Evolutionary conservation across 1,284 basidiomycete genomes (phyloP), one percentile per base, ranked within the genome.

Genomic region (Ustilago shanxiensis): DNA sequence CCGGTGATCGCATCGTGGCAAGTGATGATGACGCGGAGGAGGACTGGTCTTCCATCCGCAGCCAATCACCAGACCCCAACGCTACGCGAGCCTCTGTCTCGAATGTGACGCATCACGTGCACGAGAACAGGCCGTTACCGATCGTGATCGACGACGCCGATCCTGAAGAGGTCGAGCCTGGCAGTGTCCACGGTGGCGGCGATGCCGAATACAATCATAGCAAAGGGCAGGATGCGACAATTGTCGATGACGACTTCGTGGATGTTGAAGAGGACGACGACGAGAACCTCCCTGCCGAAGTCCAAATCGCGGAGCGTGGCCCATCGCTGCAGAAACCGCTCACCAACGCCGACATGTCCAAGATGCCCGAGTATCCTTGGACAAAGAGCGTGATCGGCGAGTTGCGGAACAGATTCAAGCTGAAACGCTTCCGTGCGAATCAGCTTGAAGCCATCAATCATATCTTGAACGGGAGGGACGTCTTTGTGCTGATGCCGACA

Each of bases 401-500:
- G 13, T 88, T 98, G 22, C 89, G 88, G 41, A 84, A 87, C 1
- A 89, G 90, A 1, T 98, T 98, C 86, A 88, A 88, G 9, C 88
- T 98, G 3, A 82, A 89, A 0, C 82, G 84, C 0, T 98, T 98
- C 86, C 91, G 95, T 16, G 87, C 87, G 5, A 93, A 98, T 85
- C 97, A 98, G 86, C 89, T 94, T 41, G 92, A 94, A 81, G 95
- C 93, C 0, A 93, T 98, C 79, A 90, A 91, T 56, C 92, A 92
- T 3, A 92, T 93, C 0, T 88, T 99, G 85, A 88, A 89, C 0
- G 95, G 93, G 2, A 89, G 89, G 54, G 95, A 99, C 82, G 94
- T 95, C 14, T 95, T 98, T 79, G 93, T 98, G 20, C 89, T 99
- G 7, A 96, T 98, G 91, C 96, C 97, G 0, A 99, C 96, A 0